These are phyloP conservation scores for Phylloporus gajari DNA, from an alignment of 1,284 basidiomycete genomes.

Conservation along the genomic window DNA sequence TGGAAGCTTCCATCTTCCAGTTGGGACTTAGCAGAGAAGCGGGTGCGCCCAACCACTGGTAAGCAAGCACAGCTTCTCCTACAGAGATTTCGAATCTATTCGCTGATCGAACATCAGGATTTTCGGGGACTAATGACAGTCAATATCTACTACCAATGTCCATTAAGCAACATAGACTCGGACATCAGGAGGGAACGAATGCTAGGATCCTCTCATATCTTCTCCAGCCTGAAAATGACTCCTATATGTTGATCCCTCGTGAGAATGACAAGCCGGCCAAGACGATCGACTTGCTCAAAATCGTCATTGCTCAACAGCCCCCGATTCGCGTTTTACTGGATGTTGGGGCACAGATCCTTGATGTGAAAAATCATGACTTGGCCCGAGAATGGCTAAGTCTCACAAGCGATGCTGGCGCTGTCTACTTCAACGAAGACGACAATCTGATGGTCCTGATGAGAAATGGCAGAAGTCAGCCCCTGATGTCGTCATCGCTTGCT, in stretches of 20 bases:
- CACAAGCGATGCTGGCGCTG: constrained; percentile 47
- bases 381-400: constrained; percentile 53
- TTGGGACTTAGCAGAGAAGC: constrained; percentile 58
- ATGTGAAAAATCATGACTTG: constrained; percentile 53
- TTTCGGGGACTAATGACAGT: constrained; percentile 31
- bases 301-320: neutral
- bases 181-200: constrained; percentile 29
- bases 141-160: constrained; percentile 21
- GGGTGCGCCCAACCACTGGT: constrained; percentile 17
- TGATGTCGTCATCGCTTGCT: constrained; percentile 54
- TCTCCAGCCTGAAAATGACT: constrained; percentile 55
- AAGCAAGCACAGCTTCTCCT: neutral
- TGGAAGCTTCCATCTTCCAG: constrained; percentile 56
- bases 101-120: constrained; percentile 13
- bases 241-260: constrained; percentile 38
- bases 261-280: neutral
- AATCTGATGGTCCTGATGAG: constrained; percentile 52
- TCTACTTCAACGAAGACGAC: constrained; percentile 59
- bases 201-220: constrained; percentile 57
- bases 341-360: constrained; percentile 66
- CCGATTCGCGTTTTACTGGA: constrained; percentile 27
- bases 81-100: too few species aligned
- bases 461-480: constrained; percentile 48
- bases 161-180: constrained; percentile 22
- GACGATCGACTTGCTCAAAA: neutral